Evolutionary conservation across 306 rosid genomes (phyloP).

Genomic region (Medicago lupulina): DNA sequence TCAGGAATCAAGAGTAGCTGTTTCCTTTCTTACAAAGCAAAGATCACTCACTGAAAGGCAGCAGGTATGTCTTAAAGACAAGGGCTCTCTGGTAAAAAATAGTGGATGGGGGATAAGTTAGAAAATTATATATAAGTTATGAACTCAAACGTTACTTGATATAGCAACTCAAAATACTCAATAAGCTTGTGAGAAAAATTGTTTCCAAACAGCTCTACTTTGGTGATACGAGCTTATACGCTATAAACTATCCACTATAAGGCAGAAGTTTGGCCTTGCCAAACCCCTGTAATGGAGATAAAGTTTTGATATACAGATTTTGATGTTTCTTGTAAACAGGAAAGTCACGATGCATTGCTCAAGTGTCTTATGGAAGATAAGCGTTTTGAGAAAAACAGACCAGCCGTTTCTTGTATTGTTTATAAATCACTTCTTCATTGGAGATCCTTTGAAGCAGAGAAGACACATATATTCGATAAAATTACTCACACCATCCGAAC

Average conservation of each 20-base stretch:
- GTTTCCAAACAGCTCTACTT: too few relatives aligned
- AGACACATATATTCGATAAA: slow-evolving; percentile 79
- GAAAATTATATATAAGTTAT: too few relatives aligned
- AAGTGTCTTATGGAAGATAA: slow-evolving; percentile 79
- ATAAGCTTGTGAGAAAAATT: too few relatives aligned
- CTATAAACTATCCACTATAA: too few relatives aligned
- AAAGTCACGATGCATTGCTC: slow-evolving; percentile 76
- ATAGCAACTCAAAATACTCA: too few relatives aligned
- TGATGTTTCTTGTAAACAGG: slow-evolving; percentile 57
- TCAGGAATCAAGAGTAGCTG: slow-evolving; percentile 64
- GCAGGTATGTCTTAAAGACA: slow-evolving; percentile 62
- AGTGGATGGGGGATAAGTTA: not conserved
- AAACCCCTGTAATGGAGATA: too few relatives aligned
- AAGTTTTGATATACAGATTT: not conserved
- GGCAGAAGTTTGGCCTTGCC: too few relatives aligned
- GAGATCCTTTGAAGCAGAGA: slow-evolving; percentile 90
- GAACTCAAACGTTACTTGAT: too few relatives aligned
- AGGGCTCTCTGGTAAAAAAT: not conserved
- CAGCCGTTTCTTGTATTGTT: slow-evolving; percentile 74
- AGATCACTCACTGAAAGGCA: slow-evolving; percentile 85
- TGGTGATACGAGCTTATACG: too few relatives aligned
- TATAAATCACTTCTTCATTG: slow-evolving; percentile 87
- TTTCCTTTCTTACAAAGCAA: slow-evolving; percentile 66
- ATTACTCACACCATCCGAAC: slow-evolving; percentile 69
- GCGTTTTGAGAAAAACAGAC: slow-evolving; percentile 71